Conservation (phyloP, 2,329 filamentous ascomycete genomes). For the Rutstroemia sp. region DNA sequence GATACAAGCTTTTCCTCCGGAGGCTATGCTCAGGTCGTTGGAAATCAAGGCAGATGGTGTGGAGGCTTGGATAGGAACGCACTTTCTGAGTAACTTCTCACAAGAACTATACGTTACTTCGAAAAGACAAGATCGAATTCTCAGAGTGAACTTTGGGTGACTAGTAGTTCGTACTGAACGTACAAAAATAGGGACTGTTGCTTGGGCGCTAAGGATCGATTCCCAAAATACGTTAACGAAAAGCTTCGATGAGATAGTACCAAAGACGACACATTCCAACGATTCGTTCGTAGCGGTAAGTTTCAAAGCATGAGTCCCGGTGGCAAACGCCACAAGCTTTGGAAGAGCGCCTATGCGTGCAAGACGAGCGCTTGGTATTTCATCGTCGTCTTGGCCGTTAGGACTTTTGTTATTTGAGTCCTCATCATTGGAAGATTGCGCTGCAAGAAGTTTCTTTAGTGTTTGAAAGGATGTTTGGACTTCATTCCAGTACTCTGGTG, state of each 20-base stretch:
- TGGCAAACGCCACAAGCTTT: slow-evolving; percentile 6
- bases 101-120: slow-evolving; percentile 14
- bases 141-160: background rate
- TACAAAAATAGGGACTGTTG: background rate
- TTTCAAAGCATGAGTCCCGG: slow-evolving; percentile 5
- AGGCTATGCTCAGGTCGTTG: background rate
- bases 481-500: background rate
- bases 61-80: background rate
- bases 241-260: slow-evolving; percentile 3
- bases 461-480: background rate
- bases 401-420: background rate
- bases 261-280: slow-evolving; percentile 13
- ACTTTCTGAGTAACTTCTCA: slow-evolving; percentile 14
- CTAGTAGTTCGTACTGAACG: background rate
- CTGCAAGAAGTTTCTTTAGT: background rate
- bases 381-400: slow-evolving; percentile 1
- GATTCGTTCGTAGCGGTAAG: slow-evolving; percentile 10
- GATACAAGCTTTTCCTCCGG: background rate
- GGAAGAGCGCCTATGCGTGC: slow-evolving; percentile 2
- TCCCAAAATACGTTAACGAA: slow-evolving; percentile 13
- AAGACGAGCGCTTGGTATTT: slow-evolving; percentile 3
- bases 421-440: background rate
- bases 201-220: slow-evolving; percentile 1
- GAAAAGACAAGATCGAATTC: slow-evolving; percentile 9
- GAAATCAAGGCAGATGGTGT: background rate